These are phyloP conservation scores for Borealophlyctis nickersoniae DNA, from an alignment of 192 early-diverging fungal genomes.

Conservation along the genomic window DNA sequence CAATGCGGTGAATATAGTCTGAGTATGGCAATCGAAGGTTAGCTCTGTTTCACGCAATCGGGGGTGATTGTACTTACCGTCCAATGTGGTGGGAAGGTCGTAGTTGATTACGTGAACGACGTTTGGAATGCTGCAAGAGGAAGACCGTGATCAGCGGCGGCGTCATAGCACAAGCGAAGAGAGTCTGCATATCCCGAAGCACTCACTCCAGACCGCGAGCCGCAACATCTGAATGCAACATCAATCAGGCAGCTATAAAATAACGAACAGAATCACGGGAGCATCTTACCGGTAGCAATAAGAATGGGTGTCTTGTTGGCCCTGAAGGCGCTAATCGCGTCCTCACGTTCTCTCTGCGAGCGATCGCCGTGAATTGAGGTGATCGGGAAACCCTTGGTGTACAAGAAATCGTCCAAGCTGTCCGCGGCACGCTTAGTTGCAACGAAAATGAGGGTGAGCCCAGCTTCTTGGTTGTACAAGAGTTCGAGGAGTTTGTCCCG, in stretches of 20 bases:
- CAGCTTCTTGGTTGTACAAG: constrained; percentile 23
- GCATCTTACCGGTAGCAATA: constrained; percentile 90
- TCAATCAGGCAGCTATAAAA: no score
- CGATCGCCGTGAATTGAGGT: constrained; percentile 80
- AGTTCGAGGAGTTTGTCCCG: constrained; percentile 75
- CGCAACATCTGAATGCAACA: constrained; percentile 66
- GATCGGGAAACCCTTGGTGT: constrained; percentile 31
- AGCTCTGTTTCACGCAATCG: background rate
- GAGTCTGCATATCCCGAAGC: no score
- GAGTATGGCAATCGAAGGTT: constrained; percentile 71
- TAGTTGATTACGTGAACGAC: constrained; percentile 96
- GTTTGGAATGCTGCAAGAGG: constrained; percentile 62
- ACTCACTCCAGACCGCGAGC: constrained; percentile 78
- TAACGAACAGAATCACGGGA: no score
- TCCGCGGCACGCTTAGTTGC: constrained; percentile 87
- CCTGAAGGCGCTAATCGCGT: constrained; percentile 70
- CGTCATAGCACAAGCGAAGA: no score
- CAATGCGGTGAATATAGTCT: constrained; percentile 76
- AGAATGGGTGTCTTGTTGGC: constrained; percentile 63
- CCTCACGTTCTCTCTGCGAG: constrained; percentile 84
- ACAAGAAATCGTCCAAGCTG: constrained; percentile 67
- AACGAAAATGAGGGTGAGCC: constrained; percentile 84
- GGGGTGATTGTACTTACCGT: constrained; percentile 16
- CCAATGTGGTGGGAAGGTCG: constrained; percentile 38
- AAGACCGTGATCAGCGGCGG: no score